Evolutionary conservation across 129 eudicot genomes (phyloP).

Genomic region (Centrapalus pauciflorus): DNA sequence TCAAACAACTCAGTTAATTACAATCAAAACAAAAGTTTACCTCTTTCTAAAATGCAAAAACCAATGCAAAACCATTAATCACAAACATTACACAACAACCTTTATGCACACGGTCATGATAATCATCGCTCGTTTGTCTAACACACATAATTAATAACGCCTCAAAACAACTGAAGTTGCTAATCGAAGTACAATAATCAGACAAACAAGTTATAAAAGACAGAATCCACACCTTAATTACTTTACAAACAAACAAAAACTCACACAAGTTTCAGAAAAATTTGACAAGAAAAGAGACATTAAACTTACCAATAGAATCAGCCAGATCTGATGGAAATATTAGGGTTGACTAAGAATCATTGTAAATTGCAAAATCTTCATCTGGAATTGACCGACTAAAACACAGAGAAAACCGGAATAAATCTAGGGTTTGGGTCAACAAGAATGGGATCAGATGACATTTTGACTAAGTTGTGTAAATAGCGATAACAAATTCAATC

Average conservation of each 20-base stretch:
- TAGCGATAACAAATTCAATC: conserved; percentile 19
- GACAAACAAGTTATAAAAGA: background rate
- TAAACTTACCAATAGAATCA: conserved; percentile 14
- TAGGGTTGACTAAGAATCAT: conserved; percentile 6
- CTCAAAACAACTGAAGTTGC: conserved; percentile 6
- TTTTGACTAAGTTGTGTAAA: conserved; percentile 11
- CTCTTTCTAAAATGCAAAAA: background rate
- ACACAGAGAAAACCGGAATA: conserved; percentile 19
- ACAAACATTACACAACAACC: background rate
- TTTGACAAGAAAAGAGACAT: background rate
- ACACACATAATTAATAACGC: background rate
- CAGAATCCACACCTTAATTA: background rate
- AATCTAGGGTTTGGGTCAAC: conserved; percentile 37
- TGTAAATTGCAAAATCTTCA: conserved; percentile 7
- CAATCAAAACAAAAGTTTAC: background rate
- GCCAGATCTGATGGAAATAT: conserved; percentile 24
- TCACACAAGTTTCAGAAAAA: background rate
- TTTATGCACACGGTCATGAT: background rate
- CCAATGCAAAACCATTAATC: background rate
- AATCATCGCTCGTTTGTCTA: background rate
- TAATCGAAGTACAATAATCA: background rate
- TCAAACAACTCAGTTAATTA: background rate
- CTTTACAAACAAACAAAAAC: background rate
- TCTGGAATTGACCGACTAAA: conserved; percentile 18
- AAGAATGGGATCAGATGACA: conserved; percentile 7